These are phyloP conservation scores for Escovopsis weberi DNA, from an alignment of 2,329 filamentous ascomycete species.

Conservation along the genomic window DNA sequence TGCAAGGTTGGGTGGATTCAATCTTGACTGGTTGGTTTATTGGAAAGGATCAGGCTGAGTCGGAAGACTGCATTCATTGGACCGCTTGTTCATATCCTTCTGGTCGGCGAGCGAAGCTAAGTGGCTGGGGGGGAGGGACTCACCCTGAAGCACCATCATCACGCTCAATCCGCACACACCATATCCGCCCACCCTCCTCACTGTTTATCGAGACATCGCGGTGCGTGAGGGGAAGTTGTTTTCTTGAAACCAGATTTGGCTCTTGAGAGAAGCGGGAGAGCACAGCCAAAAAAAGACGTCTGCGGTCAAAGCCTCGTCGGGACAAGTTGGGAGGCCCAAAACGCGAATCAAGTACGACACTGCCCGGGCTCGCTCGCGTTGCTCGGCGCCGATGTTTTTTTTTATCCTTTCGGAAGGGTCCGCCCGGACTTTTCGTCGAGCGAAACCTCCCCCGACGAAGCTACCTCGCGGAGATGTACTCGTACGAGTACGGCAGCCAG, in stretches of 20 bases:
- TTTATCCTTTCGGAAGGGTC: no score
- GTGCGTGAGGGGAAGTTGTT: no score
- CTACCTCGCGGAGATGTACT: constrained; percentile 1
- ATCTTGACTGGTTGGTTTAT: constrained; percentile 4
- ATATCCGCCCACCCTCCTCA: background rate
- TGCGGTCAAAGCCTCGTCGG: no score
- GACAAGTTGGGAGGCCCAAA: no score
- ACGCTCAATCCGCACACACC: background rate
- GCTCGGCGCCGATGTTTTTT: background rate
- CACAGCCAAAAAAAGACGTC: no score
- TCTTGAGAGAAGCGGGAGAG: no score
- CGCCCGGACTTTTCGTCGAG: background rate
- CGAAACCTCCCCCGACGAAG: background rate
- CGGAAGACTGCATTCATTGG: constrained; percentile 13
- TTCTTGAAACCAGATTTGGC: no score
- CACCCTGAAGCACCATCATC: no score
- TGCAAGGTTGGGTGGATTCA: constrained; percentile 13
- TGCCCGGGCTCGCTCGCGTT: no score
- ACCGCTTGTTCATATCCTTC: constrained; percentile 3
- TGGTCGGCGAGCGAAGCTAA: background rate
- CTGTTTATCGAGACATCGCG: background rate
- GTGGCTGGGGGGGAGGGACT: background rate
- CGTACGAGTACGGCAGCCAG: constrained; percentile 1
- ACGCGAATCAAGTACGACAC: no score
- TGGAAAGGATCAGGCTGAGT: constrained; percentile 13